Base-by-base conservation (phyloP, 2,329 filamentous ascomycete genomes). In the Aaosphaeria arxii region DNA sequence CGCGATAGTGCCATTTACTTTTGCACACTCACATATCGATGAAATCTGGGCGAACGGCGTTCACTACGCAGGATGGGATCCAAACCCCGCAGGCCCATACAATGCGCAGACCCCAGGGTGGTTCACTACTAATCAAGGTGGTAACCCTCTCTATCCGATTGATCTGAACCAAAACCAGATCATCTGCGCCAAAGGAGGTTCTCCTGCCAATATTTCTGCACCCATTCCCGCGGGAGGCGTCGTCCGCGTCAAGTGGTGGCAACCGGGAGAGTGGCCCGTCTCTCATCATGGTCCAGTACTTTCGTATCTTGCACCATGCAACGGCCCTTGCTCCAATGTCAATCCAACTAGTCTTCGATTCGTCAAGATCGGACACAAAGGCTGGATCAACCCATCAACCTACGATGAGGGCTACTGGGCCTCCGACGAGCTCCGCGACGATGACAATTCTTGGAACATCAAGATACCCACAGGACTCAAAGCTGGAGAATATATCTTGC, bases 401-500 rank as follows among this genome's bases (percentile, higher is more conserved):
- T 47, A 40, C 5, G 9, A 7, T 5, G 64, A 67, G 33, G 56
- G 57, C 13, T 58, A 47, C 30, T 66, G 62, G 62, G 62, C 54
- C 5, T 54, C 54, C 3, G 56, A 64, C 45, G 45, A 51, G 30
- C 46, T 66, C 11, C 54, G 62, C 36, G 54, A 53, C 30, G 71
- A 79, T 63, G 73, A 80, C 40, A 70, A 67, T 6, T 75, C 77
- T 7, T 64, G 46, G 67, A 72, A 42, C 17, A 62, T 76, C 29
- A 69, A 61, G 13, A 67, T 79, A 24, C 76, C 76, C n/a, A 39
- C 50, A 0, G 54, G 64, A 6, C 62, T 77, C 35, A 57, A 51
- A 11, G 52, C 71, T 0, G 77, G 77, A 1, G 65, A 73, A 46
- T 81, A 80, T 48, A 74, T 81, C 29, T 59, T 81, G 24, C 68